Evolutionary conservation across 495 filamentous ascomycete genomes (phyloP).

Genomic region (Friedmanniomyces simplex): DNA sequence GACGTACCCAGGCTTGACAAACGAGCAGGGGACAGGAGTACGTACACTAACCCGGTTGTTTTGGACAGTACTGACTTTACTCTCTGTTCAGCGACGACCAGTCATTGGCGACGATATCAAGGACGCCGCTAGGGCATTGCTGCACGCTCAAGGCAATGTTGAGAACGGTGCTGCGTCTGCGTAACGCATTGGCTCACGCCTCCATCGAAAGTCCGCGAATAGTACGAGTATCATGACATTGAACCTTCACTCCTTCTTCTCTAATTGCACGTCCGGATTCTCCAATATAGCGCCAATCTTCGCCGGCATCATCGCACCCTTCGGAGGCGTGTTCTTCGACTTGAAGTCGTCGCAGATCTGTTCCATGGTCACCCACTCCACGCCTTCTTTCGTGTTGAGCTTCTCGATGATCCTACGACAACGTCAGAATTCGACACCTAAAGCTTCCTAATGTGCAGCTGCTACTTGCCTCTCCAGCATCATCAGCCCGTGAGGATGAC

Average conservation of each 20-base stretch:
- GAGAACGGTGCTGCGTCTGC: too few relatives aligned
- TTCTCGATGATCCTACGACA: slow-evolving; percentile 36
- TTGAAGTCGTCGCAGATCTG: slow-evolving; percentile 50
- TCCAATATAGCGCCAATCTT: slow-evolving; percentile 45
- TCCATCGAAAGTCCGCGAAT: neutral
- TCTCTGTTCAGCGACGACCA: neutral
- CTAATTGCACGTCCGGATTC: slow-evolving; percentile 30
- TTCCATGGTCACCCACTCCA: slow-evolving; percentile 46
- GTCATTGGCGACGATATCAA: slow-evolving; percentile 20
- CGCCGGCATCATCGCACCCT: slow-evolving; percentile 59
- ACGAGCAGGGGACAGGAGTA: neutral
- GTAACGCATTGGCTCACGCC: neutral
- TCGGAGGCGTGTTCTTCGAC: slow-evolving; percentile 53
- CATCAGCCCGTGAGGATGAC: slow-evolving; percentile 46
- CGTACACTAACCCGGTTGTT: neutral
- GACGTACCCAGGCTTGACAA: slow-evolving; percentile 15
- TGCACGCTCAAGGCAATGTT: neutral
- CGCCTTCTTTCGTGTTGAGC: slow-evolving; percentile 43
- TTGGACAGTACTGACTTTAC: neutral
- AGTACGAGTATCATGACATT: neutral
- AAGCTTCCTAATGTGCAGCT: neutral
- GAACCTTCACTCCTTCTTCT: slow-evolving; percentile 7
- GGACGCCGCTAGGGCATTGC: neutral
- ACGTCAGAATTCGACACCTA: neutral
- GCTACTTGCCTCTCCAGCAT: slow-evolving; percentile 43